phyloP scores from a whole-genome alignment of 768 basidiomycete species.

The Nidularia sp. region DNA sequence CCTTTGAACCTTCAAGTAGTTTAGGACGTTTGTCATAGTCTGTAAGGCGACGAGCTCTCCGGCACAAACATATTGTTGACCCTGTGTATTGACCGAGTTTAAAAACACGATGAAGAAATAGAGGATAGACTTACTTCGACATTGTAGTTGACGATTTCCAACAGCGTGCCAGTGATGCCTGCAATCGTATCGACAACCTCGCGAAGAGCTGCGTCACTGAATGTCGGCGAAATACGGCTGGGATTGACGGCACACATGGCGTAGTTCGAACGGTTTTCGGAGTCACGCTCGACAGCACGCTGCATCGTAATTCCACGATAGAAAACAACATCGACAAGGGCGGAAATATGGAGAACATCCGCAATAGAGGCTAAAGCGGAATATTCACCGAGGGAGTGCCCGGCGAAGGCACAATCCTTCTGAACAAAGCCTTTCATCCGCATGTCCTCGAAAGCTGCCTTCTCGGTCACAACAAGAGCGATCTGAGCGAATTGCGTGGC shows the following conservation, averaged over 20 bases:
- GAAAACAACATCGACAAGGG: constrained; percentile 97
- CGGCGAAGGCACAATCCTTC: constrained; percentile 88
- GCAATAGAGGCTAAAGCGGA: constrained; percentile 98
- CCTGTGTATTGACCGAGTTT: constrained; percentile 39
- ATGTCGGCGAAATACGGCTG: constrained; percentile 88
- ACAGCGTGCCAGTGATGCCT: constrained; percentile 66
- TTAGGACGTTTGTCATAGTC: constrained; percentile 92
- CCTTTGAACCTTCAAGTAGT: constrained; percentile 95
- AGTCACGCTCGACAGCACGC: constrained; percentile 95
- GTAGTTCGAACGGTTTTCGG: constrained; percentile 90
- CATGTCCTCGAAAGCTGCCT: constrained; percentile 98
- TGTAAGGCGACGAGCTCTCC: constrained; percentile 93
- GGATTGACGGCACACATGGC: constrained; percentile 99
- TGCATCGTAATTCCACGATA: constrained; percentile 99
- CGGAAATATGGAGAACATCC: constrained; percentile 91
- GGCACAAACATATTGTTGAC: constrained; percentile 99
- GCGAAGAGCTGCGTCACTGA: constrained; percentile 92
- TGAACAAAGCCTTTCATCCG: constrained; percentile 94
- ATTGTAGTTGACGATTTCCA: constrained; percentile 98
- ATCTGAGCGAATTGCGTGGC: constrained; percentile 99
- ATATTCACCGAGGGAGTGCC: constrained; percentile 98
- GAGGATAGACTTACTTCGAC: constrained; percentile 59
- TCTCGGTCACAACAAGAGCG: constrained; percentile 96
- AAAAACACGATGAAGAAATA: constrained; percentile 2
- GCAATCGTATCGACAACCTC: constrained; percentile 95